Conservation (phyloP, 805 yeast genomes). For the Candida boidinii region DNA sequence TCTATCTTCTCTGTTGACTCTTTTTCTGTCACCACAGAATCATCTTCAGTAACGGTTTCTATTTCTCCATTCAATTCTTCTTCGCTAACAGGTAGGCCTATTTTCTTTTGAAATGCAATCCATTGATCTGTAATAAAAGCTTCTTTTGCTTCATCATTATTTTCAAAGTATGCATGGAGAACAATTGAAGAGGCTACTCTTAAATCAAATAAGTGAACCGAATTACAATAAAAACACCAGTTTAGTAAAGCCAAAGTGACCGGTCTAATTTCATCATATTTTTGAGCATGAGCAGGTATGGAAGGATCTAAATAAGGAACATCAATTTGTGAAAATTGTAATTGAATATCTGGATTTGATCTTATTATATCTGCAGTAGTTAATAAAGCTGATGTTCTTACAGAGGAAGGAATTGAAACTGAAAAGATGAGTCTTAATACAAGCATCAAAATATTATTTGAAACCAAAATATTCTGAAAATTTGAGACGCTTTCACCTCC, state of each 20-base stretch:
- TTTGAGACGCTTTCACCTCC: constrained; percentile 56
- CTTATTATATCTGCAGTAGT: constrained; percentile 73
- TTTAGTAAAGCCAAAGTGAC: constrained; percentile 67
- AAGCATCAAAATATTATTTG: constrained; percentile 55
- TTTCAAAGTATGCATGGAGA: constrained; percentile 58
- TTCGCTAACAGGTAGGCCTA: constrained; percentile 14
- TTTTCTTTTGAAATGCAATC: constrained; percentile 25
- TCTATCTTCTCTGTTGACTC: constrained; percentile 1
- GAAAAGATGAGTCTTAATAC: constrained; percentile 67
- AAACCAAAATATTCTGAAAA: constrained; percentile 55
- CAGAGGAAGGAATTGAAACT: constrained; percentile 49
- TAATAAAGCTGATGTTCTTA: constrained; percentile 61
- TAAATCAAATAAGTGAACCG: constrained; percentile 78
- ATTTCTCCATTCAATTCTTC: too few relatives aligned
- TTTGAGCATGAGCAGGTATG: constrained; percentile 22
- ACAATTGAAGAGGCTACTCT: constrained; percentile 65
- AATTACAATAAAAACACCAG: constrained; percentile 75
- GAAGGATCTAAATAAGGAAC: constrained; percentile 85
- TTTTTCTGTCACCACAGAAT: constrained; percentile 6
- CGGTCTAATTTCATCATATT: constrained; percentile 40
- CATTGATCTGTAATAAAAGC: constrained; percentile 66
- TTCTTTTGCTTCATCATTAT: constrained; percentile 51
- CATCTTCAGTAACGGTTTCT: too few relatives aligned
- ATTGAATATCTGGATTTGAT: constrained; percentile 59
- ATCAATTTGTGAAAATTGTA: constrained; percentile 68